phyloP scores from a whole-genome alignment of 805 yeast species.

The Clavispora carvajalis region DNA sequence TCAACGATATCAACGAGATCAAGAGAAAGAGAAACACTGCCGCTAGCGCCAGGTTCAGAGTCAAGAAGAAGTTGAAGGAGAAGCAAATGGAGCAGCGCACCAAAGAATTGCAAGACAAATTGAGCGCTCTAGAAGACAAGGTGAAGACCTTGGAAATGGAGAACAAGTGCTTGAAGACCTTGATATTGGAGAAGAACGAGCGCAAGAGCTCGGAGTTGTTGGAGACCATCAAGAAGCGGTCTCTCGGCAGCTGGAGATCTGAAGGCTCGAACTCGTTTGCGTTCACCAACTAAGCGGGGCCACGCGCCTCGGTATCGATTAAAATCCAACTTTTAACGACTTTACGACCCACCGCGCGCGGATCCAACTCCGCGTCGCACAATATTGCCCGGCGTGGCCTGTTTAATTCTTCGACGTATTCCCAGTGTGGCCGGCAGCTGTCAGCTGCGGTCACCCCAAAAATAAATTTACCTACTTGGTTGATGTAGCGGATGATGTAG shows the following conservation, averaged over 20 bases:
- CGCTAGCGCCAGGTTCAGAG: slow-evolving; percentile 89
- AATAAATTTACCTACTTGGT: neutral
- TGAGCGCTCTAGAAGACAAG: slow-evolving; percentile 61
- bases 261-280: slow-evolving; percentile 17
- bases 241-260: slow-evolving; percentile 14
- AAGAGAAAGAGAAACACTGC: slow-evolving; percentile 87
- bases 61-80: slow-evolving; percentile 87
- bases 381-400: slow-evolving; percentile 8
- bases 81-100: slow-evolving; percentile 81
- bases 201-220: slow-evolving; percentile 24
- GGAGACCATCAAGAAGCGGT: slow-evolving; percentile 24
- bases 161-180: slow-evolving; percentile 73
- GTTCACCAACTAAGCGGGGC: slow-evolving; percentile 22
- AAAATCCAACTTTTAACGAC: slow-evolving; percentile 38
- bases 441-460: slow-evolving; percentile 4
- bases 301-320: slow-evolving; percentile 17
- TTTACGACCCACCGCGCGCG: slow-evolving; percentile 14
- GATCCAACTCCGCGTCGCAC: slow-evolving; percentile 19
- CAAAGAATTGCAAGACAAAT: slow-evolving; percentile 64
- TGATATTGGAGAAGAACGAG: slow-evolving; percentile 73
- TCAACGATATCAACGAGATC: slow-evolving; percentile 36
- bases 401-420: slow-evolving; percentile 9
- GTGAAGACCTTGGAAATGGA: slow-evolving; percentile 90
- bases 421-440: neutral
- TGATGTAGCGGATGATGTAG: neutral